phyloP scores from a whole-genome alignment of 192 early-diverging fungal genomes.

The Haplosporangium gracile region DNA sequence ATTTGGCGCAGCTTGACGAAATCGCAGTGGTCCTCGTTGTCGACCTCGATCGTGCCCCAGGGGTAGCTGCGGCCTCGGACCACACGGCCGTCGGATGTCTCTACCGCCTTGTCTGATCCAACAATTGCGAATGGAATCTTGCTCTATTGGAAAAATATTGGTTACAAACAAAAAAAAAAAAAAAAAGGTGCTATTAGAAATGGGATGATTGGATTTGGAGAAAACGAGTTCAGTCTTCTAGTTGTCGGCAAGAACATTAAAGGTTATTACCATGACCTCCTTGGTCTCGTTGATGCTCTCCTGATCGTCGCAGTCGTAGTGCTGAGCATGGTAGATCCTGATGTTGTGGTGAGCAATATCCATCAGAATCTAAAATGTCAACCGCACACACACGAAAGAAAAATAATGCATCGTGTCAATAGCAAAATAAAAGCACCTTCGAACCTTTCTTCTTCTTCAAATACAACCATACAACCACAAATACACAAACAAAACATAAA shows the following conservation, averaged over 20 bases:
- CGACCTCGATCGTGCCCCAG: slow-evolving; percentile 97
- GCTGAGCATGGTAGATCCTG: slow-evolving; percentile 87
- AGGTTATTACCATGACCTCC: slow-evolving; percentile 74
- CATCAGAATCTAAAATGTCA: slow-evolving; percentile 70
- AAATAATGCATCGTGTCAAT: not conserved
- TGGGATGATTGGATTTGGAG: not conserved
- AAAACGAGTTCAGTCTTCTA: not conserved
- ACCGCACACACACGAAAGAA: slow-evolving; percentile 27
- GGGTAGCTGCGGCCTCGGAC: slow-evolving; percentile 94
- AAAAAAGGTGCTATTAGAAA: slow-evolving; percentile 14
- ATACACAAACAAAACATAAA: not conserved
- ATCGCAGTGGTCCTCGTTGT: slow-evolving; percentile 96
- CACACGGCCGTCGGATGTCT: slow-evolving; percentile 82
- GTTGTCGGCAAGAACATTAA: not conserved
- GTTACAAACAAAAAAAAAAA: not conserved
- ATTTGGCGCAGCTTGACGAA: slow-evolving; percentile 96
- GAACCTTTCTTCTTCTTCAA: not conserved
- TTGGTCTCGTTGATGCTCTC: slow-evolving; percentile 87
- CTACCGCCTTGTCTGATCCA: slow-evolving; percentile 90
- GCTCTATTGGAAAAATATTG: slow-evolving; percentile 60
- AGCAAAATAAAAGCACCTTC: not conserved
- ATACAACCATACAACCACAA: not conserved
- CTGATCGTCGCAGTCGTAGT: slow-evolving; percentile 85
- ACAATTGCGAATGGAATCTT: slow-evolving; percentile 98
- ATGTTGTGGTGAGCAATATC: slow-evolving; percentile 88